Conservation (phyloP, 1,139 yeast genomes). For the Taphrina communis region DNA sequence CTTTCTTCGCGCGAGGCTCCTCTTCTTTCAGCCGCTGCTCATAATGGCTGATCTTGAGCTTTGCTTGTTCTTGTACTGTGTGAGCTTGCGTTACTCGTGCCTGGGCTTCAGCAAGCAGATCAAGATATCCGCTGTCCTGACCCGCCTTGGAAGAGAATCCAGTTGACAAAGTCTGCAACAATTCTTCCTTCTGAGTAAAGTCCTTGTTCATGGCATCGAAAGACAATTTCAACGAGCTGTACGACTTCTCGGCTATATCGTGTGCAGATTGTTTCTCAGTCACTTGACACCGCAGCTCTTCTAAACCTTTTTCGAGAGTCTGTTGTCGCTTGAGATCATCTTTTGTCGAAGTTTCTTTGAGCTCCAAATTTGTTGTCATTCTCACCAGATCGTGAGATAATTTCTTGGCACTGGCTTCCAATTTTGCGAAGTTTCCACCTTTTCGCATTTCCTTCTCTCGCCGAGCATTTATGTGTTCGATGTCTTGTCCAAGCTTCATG, state of each 20-base stretch:
- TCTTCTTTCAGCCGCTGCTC: slow-evolving; percentile 61
- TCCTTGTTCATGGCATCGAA: slow-evolving; percentile 59
- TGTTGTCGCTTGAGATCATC: slow-evolving; percentile 56
- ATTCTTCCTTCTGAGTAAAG: slow-evolving; percentile 73
- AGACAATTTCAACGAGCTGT: slow-evolving; percentile 56
- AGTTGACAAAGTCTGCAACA: slow-evolving; percentile 80
- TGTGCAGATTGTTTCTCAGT: slow-evolving; percentile 46
- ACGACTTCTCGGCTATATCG: slow-evolving; percentile 53
- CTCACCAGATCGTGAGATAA: slow-evolving; percentile 72
- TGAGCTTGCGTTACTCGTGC: slow-evolving; percentile 62
- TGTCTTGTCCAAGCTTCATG: slow-evolving; percentile 64
- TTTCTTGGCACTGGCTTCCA: slow-evolving; percentile 66
- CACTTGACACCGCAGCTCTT: slow-evolving; percentile 45
- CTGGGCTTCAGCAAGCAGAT: slow-evolving; percentile 67
- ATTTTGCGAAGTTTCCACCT: slow-evolving; percentile 65
- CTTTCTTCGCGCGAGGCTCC: slow-evolving; percentile 61
- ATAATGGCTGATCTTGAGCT: slow-evolving; percentile 65
- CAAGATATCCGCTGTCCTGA: slow-evolving; percentile 77
- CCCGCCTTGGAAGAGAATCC: slow-evolving; percentile 88
- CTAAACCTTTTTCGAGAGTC: slow-evolving; percentile 46
- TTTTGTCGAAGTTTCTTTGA: slow-evolving; percentile 60
- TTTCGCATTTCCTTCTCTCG: slow-evolving; percentile 67
- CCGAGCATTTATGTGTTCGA: slow-evolving; percentile 61
- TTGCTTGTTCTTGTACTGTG: slow-evolving; percentile 65
- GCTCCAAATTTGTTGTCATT: slow-evolving; percentile 65